Conservation (phyloP, 2,329 filamentous ascomycete genomes). For the Exophiala calicioides region DNA sequence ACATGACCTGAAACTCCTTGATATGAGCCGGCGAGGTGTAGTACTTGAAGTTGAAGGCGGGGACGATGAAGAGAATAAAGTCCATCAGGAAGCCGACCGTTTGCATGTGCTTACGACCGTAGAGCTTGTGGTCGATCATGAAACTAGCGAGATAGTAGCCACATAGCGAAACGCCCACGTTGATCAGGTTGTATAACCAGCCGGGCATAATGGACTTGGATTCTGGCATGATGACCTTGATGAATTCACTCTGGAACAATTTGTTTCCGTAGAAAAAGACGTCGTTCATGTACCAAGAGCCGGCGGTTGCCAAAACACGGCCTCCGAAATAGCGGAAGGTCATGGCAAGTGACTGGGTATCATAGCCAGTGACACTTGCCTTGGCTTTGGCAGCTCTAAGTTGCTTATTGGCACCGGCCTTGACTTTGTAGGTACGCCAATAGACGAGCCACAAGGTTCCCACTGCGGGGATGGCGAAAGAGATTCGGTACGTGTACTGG, state of each 20-base stretch:
- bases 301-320: constrained; percentile 81
- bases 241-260: constrained; percentile 91
- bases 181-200: constrained; percentile 92
- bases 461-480: constrained; percentile 85
- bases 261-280: constrained; percentile 99
- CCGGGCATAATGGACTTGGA: constrained; percentile 74
- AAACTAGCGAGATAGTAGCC: constrained; percentile 89
- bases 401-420: constrained; percentile 73
- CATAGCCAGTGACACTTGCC: constrained; percentile 85
- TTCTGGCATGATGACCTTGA: constrained; percentile 71
- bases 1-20: constrained; percentile 90
- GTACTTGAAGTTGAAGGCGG: constrained; percentile 84
- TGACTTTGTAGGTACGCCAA: constrained; percentile 95
- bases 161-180: constrained; percentile 78
- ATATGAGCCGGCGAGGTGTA: constrained; percentile 72
- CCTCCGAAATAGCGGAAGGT: constrained; percentile 83
- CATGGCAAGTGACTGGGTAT: constrained; percentile 75
- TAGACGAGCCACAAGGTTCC: constrained; percentile 94
- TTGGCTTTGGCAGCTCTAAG: constrained; percentile 82
- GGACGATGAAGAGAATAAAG: constrained; percentile 91
- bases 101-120: constrained; percentile 95
- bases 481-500: constrained; percentile 90
- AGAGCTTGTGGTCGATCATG: constrained; percentile 93
- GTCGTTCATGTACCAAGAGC: constrained; percentile 93
- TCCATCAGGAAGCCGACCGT: constrained; percentile 89